These are phyloP conservation scores for Eimeria maxima DNA, from an alignment of 169 alveolate genomes.

Conservation along the genomic window DNA sequence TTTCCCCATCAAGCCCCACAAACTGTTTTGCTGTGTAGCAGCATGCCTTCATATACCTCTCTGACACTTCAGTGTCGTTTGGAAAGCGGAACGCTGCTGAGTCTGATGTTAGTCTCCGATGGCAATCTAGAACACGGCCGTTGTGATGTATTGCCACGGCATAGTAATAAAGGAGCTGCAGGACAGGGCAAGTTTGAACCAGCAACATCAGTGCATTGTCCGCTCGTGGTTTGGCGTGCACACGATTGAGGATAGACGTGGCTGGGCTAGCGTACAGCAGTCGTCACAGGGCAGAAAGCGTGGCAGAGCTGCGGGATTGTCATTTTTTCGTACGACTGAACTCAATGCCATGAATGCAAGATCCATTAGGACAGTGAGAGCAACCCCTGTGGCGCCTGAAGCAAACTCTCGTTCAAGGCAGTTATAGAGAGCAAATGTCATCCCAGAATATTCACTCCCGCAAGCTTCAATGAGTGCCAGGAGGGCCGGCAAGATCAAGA, in stretches of 20 bases:
- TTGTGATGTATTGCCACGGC: slow-evolving; percentile 67
- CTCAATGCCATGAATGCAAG: slow-evolving; percentile 36
- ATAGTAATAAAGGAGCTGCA: slow-evolving; percentile 76
- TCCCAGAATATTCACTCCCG: slow-evolving; percentile 60
- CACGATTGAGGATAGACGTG: not conserved
- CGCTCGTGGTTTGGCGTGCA: not conserved
- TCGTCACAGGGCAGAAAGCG: not conserved
- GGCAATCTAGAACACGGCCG: slow-evolving; percentile 80
- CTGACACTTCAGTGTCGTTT: slow-evolving; percentile 79
- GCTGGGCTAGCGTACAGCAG: not conserved
- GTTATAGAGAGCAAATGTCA: slow-evolving; percentile 68
- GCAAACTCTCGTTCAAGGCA: slow-evolving; percentile 44
- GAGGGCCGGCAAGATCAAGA: slow-evolving; percentile 12
- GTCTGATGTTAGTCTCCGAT: slow-evolving; percentile 73
- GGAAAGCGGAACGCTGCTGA: slow-evolving; percentile 78
- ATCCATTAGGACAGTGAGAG: slow-evolving; percentile 40
- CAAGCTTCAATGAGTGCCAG: slow-evolving; percentile 48
- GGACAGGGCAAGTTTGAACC: not conserved
- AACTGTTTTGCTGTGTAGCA: slow-evolving; percentile 80
- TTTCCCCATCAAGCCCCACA: slow-evolving; percentile 75
- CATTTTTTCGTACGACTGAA: slow-evolving; percentile 36
- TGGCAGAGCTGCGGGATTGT: not conserved
- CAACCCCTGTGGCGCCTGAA: slow-evolving; percentile 41
- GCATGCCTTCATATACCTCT: slow-evolving; percentile 71
- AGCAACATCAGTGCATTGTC: not conserved